Evolutionary conservation across 2,329 filamentous ascomycete genomes (phyloP).

Genomic region (Trichoderma lentiforme): DNA sequence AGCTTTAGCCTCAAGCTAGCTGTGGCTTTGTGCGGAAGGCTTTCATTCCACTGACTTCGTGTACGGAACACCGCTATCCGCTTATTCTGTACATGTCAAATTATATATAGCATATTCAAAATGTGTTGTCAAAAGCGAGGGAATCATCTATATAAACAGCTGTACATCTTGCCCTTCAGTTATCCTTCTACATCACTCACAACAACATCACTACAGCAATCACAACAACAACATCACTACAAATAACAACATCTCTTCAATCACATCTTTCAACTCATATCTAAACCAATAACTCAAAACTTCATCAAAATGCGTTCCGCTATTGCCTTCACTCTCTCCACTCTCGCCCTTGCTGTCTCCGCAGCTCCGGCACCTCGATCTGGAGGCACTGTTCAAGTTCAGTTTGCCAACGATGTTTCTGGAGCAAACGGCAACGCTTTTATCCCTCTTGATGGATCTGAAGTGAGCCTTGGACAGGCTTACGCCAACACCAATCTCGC

Average conservation of each 20-base stretch:
- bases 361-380: not conserved
- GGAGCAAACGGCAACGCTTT: conserved; percentile 7
- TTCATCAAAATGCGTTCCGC: not conserved
- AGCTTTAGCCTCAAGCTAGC: conserved; percentile 25
- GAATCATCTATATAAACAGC: conserved; percentile 9
- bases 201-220: not conserved
- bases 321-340: not conserved
- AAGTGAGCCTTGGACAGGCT: not conserved
- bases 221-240: not conserved
- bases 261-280: not conserved
- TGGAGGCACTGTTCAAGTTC: not conserved
- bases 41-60: not conserved
- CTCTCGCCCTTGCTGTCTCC: conserved; percentile 2
- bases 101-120: not conserved
- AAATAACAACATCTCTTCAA: not conserved
- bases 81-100: not conserved
- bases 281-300: not conserved
- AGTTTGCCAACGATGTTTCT: conserved; percentile 7
- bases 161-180: not conserved
- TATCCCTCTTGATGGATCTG: not conserved
- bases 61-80: not conserved
- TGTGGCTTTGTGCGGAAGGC: conserved; percentile 14
- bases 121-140: not conserved
- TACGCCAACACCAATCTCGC: not conserved
- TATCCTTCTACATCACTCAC: not conserved